phyloP scores from a whole-genome alignment of 495 filamentous ascomycete genomes.

The Evernia prunastri region DNA sequence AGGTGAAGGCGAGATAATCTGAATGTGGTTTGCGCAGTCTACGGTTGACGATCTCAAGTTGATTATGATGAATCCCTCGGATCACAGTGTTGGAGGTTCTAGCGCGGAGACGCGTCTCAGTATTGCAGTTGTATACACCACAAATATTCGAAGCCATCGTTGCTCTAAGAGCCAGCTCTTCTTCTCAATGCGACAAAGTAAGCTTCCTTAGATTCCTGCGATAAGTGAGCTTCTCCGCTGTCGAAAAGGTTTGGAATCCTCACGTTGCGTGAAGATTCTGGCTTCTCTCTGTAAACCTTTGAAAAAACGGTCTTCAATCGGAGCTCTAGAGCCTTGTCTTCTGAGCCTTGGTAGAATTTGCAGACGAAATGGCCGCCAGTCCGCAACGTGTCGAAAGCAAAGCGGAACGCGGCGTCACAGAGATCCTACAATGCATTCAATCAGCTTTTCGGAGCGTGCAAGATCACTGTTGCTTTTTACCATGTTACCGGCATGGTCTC shows the following conservation, averaged over 20 bases:
- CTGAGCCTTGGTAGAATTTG: slow-evolving; percentile 91
- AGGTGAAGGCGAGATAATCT: slow-evolving; percentile 34
- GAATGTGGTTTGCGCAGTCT: slow-evolving; percentile 5
- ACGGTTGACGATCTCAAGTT: slow-evolving; percentile 15
- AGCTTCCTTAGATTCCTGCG: slow-evolving; percentile 81
- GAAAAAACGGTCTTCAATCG: slow-evolving; percentile 66
- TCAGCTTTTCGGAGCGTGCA: slow-evolving; percentile 1
- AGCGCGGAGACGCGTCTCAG: not conserved
- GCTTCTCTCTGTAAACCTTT: slow-evolving; percentile 79
- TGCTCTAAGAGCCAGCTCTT: slow-evolving; percentile 39
- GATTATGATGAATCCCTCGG: slow-evolving; percentile 14
- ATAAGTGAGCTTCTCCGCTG: slow-evolving; percentile 18
- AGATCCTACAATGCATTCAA: slow-evolving; percentile 56
- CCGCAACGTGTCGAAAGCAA: slow-evolving; percentile 77
- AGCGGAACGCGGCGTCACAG: slow-evolving; percentile 74
- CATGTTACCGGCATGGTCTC: slow-evolving; percentile 93
- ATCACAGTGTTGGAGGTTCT: not conserved
- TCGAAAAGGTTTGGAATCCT: slow-evolving; percentile 28
- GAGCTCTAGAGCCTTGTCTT: slow-evolving; percentile 71
- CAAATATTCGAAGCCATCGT: slow-evolving; percentile 32
- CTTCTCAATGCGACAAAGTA: slow-evolving; percentile 75
- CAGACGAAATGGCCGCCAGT: slow-evolving; percentile 83
- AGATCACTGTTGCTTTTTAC: slow-evolving; percentile 40
- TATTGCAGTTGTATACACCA: slow-evolving; percentile 9
- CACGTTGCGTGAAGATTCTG: slow-evolving; percentile 81